Percentiles rank a stretch among this genome's conserved stretches.
These are phyloP conservation scores for Avicennia marina DNA, from an alignment of 257 asterid genomes.

Conservation along the genomic window DNA sequence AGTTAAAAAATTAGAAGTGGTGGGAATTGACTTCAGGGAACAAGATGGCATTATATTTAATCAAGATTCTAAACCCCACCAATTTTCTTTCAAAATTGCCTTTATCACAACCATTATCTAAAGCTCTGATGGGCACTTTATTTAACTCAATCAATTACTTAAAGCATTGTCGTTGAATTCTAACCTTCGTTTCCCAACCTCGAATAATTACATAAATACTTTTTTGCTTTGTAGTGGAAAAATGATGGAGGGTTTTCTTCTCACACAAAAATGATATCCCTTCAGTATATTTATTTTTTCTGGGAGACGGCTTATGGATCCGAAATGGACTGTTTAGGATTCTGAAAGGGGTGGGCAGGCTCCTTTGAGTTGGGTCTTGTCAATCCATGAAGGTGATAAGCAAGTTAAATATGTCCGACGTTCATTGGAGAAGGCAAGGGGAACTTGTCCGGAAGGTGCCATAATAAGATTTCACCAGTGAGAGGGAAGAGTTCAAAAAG, in stretches of 20 bases:
- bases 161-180: constrained; percentile 57
- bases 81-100: not conserved
- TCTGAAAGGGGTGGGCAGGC: constrained; percentile 22
- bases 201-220: constrained; percentile 43
- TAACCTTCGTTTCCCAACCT: constrained; percentile 49
- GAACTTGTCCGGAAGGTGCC: constrained; percentile 20
- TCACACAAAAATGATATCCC: constrained; percentile 40
- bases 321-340: constrained; percentile 31
- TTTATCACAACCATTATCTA: constrained; percentile 23
- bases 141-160: constrained; percentile 21
- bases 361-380: constrained; percentile 62
- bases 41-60: constrained; percentile 20
- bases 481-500: too few relatives aligned
- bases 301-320: constrained; percentile 34
- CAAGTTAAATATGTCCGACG: constrained; percentile 24
- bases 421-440: constrained; percentile 25
- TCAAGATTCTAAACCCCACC: not conserved
- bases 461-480: constrained; percentile 18
- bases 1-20: not conserved
- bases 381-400: constrained; percentile 37
- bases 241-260: constrained; percentile 47
- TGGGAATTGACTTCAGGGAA: constrained; percentile 21
- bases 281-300: constrained; percentile 14
- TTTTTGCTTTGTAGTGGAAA: constrained; percentile 49
- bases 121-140: constrained; percentile 16